These are phyloP conservation scores for Cercospora nicotianae DNA, from an alignment of 2,329 filamentous ascomycete species.

Conservation along the genomic window DNA sequence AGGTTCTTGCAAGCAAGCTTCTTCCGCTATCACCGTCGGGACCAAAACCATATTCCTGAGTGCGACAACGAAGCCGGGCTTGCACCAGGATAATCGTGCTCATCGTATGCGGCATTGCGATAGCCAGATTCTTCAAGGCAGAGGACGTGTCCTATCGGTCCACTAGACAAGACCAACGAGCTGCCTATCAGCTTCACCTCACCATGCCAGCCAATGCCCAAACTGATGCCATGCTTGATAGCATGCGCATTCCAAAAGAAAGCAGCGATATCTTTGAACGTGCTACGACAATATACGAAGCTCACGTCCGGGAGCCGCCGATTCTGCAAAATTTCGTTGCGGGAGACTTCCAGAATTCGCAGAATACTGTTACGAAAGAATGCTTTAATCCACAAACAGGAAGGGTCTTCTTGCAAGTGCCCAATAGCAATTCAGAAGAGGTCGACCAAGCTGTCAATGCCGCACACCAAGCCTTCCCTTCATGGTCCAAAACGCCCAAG, in stretches of 20 bases:
- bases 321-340: slow-evolving; percentile 13
- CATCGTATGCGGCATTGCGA: not conserved
- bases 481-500: slow-evolving; percentile 17
- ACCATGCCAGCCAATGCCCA: not conserved
- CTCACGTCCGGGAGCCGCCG: not conserved
- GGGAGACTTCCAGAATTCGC: slow-evolving; percentile 5
- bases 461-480: slow-evolving; percentile 12
- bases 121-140: not conserved
- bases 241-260: slow-evolving; percentile 4
- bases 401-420: slow-evolving; percentile 10
- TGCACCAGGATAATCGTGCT: not conserved
- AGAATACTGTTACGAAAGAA: not conserved
- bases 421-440: slow-evolving; percentile 6
- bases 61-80: not conserved
- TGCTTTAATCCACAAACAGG: slow-evolving; percentile 14
- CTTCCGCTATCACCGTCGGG: not conserved
- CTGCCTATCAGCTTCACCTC: not conserved
- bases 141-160: not conserved
- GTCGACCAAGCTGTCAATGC: slow-evolving; percentile 13
- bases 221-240: not conserved
- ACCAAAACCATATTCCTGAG: not conserved
- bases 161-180: not conserved
- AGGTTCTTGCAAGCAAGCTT: not conserved
- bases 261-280: not conserved
- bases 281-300: not conserved